These are phyloP conservation scores for Acer yangbiense DNA, from an alignment of 345 rosid species.

Conservation along the genomic window DNA sequence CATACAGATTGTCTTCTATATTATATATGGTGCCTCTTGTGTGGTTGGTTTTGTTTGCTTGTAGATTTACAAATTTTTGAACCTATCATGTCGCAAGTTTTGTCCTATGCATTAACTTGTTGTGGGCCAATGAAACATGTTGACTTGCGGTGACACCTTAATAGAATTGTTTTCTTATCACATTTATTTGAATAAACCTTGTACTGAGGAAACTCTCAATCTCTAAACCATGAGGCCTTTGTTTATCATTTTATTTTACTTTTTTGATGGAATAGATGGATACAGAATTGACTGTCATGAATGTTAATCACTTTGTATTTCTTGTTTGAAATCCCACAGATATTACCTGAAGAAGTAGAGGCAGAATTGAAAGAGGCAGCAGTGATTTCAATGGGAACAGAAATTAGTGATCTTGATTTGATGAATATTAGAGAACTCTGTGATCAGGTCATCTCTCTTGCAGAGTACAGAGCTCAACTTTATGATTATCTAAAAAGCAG, in stretches of 20 bases:
- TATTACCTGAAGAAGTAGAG: slow-evolving; percentile 74
- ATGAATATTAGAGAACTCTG: slow-evolving; percentile 75
- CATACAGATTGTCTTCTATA: not conserved
- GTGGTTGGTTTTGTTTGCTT: not conserved
- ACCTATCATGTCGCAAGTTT: not conserved
- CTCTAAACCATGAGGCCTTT: not conserved
- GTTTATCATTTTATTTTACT: not conserved
- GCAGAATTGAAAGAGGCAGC: slow-evolving; percentile 80
- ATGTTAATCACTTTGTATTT: not conserved
- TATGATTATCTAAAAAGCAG: slow-evolving; percentile 86
- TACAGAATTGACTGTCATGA: not conserved
- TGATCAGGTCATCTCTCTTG: slow-evolving; percentile 78
- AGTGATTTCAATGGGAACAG: slow-evolving; percentile 91
- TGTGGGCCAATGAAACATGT: not conserved
- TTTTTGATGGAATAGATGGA: not conserved
- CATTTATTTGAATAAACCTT: not conserved
- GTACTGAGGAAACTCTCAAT: not conserved
- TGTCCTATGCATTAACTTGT: not conserved
- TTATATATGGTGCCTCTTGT: not conserved
- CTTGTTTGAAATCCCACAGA: slow-evolving; percentile 33
- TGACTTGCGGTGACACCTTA: not conserved
- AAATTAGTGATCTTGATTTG: slow-evolving; percentile 81
- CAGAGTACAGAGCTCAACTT: slow-evolving; percentile 90
- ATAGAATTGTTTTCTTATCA: not conserved
- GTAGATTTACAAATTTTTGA: not conserved